Evolutionary conservation across 768 basidiomycete genomes (phyloP), one percentile per base, ranked within the genome.

Genomic region (Baorangia bicolor): DNA sequence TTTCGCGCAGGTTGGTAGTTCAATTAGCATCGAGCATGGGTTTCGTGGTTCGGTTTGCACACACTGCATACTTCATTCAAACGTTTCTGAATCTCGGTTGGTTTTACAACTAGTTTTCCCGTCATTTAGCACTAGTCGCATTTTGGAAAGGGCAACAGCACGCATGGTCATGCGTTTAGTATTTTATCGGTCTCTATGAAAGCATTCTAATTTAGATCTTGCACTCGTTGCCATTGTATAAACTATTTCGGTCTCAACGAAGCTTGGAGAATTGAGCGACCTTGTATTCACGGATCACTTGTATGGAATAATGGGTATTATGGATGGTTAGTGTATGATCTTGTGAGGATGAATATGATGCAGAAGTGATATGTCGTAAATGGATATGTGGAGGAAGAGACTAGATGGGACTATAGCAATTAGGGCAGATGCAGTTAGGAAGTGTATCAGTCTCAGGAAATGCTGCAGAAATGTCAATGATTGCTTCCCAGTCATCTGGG

Each of bases 401-500:
- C 65, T 67, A 81, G 47, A 81, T 82, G 34, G 75, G 68, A 52
- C 78, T 76, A 30, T 62, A 51, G 49, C 82, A 82, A 7, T 66
- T 51, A 6, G 80, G 81, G 55, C 82, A 82, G 9, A 71, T 44
- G 25, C 77, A 70, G 4, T 68, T 56, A 11, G 73, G 71, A 23
- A 73, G 21, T 1, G 31, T 23, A 23, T 62, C 63, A 42, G 23
- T 49, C 43, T 37, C 62, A 38, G 65, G 65, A 43, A 66, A 59
- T 12, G 68, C 64, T 21, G 59, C 57, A n/a, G 58, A 59, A 4
- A 65, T 27, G 13, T 62, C 55, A 1, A 78, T 56, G 10, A 28
- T 46, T 0, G 66, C 61, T 49, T 77, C 62, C 84, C 83, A 83
- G 18, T 75, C 66, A 2, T 75, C 74, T 4, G 77, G 72, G 11